Base-by-base conservation (phyloP, 768 basidiomycete species). In the Boletus insuetus region DNA sequence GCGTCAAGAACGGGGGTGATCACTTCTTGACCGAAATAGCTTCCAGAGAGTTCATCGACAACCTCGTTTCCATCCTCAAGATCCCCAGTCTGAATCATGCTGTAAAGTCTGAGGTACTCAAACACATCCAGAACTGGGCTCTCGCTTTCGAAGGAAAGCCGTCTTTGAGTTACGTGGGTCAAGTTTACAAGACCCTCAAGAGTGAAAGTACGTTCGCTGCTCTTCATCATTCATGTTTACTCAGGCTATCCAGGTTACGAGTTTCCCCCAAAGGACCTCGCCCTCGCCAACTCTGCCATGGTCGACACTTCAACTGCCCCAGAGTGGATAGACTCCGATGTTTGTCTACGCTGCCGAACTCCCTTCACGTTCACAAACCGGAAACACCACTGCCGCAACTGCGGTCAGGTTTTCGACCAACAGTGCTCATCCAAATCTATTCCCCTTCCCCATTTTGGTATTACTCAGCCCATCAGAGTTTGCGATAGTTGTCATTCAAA, bases 311-410 rank as follows among this genome's bases (percentile, higher is more conserved):
- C 88, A 63, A 91, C 87, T 0, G 91, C 97, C 0, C 97, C 97
- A 2, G 91, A 96, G 68, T 99, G 97, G 97, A 89, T 93, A 42
- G 96, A 98, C 69, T 94, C 94, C 0, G 93, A 97, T 44, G 83
- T 94, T 16, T 99, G 97, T 69, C 82, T 96, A 54, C 85, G 94
- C 19, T 99, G 97, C 71, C 83, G 97, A 17, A 86, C 89, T 0
- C 70, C 91, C 0, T 99, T 99, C 72, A 83, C 86, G 0, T 94
- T 98, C 69, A 97, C 94, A 31, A 98, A 98, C 68, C 83, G 97
- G 48, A 98, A 98, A 69, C 97, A 99, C 64, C 97, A 99, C 66
- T 99, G 97, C 69, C 85, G 97, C 14, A 98, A 98, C 70, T 99
- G 97, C 73, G 97, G 97, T 9, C 87, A 89, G 68, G 94, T 98